Base-by-base conservation (phyloP, 2,329 filamentous ascomycete genomes). In the Allantophomopsis cytisporea region DNA sequence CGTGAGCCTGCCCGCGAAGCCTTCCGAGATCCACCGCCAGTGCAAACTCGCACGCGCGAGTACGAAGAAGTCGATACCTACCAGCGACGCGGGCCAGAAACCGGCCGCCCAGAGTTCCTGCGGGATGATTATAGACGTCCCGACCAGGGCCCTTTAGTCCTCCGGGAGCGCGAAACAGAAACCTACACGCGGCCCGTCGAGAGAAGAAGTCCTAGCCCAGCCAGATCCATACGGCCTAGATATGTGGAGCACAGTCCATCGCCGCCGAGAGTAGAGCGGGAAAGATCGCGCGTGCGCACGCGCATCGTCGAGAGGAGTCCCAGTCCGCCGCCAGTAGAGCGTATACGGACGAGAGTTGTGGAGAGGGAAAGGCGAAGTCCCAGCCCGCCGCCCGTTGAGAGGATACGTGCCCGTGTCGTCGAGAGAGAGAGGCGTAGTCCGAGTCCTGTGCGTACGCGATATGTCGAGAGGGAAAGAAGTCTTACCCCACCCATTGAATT, bases 291-390 rank as follows among this genome's bases (percentile, higher is more conserved):
- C 21, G 44, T 43, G 7, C 40, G 42, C 23, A 42, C 52, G 23
- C 43, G 52, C 8, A 49, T 52, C 34, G 46, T 49, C 23, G 51
- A 53, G 41, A 46, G 46, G 30, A 49, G 50, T 40, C 45, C 48
- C 16, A 13, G 16, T 28, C 47, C 45, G n/a, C 45, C 45, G 30
- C 36, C 40, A 5, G 34, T 47, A 6, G 37, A 39, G n/a, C 4
- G 37, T 3, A 16, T 39, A 12, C 28, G 30, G 3, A 33, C 30
- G 5, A 41, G 42, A 7, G 39, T 47, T 15, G 46, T 53, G 8
- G 54, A 56, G 45, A 45, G 54, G 32, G 51, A 54, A 40, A 40
- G 51, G 33, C 47, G 52, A 34, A 42, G 48, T 31, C 51, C 51
- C 23, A 52, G 49, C 20, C 52, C 52, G 39, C 44, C 45, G 35